phyloP scores from a whole-genome alignment of 2,329 filamentous ascomycete species.

The Nothopassalora personata region DNA sequence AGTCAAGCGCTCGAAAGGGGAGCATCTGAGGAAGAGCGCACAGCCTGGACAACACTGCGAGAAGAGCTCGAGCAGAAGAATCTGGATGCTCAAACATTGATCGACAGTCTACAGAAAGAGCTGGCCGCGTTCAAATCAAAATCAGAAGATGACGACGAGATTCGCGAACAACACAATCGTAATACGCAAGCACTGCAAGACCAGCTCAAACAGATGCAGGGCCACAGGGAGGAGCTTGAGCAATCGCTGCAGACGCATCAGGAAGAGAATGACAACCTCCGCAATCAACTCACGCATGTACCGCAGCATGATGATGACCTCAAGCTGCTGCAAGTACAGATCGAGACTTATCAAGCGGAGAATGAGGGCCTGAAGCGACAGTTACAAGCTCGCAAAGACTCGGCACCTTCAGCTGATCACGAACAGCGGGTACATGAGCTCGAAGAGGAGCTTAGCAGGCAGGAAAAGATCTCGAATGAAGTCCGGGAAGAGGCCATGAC shows the following conservation, averaged over 20 bases:
- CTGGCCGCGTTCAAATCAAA: constrained; percentile 63
- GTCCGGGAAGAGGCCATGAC: constrained; percentile 77
- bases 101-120: constrained; percentile 72
- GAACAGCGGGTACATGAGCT: constrained; percentile 54
- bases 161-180: constrained; percentile 22
- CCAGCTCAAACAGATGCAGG: constrained; percentile 20
- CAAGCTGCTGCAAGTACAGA: constrained; percentile 13
- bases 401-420: constrained; percentile 48
- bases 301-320: constrained; percentile 37
- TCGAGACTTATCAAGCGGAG: constrained; percentile 10
- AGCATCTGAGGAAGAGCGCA: constrained; percentile 19
- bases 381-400: constrained; percentile 8
- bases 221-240: constrained; percentile 26
- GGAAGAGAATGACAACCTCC: constrained; percentile 35
- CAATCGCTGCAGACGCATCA: constrained; percentile 46
- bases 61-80: constrained; percentile 55
- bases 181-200: constrained; percentile 20
- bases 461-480: constrained; percentile 78
- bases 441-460: constrained; percentile 64
- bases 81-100: constrained; percentile 55
- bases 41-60: constrained; percentile 46
- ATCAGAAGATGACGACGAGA: constrained; percentile 19
- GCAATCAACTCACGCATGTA: constrained; percentile 38
- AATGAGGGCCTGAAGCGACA: constrained; percentile 14
- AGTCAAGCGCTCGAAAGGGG: constrained; percentile 46